Percentiles rank a stretch among this genome's conserved stretches.
These are phyloP conservation scores for Yarrowia deformans DNA, from an alignment of 805 yeast genomes.

Conservation along the genomic window DNA sequence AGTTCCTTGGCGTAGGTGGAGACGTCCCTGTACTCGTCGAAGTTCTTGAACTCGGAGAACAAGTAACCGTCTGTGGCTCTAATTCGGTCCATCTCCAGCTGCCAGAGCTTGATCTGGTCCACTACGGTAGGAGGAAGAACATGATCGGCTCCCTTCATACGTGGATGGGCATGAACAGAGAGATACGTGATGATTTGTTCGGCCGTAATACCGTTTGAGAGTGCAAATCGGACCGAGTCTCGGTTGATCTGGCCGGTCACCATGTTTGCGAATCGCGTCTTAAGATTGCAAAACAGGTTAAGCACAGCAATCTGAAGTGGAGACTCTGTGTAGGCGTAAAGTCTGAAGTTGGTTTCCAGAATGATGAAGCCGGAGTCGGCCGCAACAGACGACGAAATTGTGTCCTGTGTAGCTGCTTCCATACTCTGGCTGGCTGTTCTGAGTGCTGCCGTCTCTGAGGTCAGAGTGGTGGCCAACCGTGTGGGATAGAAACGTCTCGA, in stretches of 20 bases:
- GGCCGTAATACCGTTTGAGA: slow-evolving; percentile 88
- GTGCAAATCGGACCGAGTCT: slow-evolving; percentile 86
- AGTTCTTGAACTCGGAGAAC: slow-evolving; percentile 82
- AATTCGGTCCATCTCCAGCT: slow-evolving; percentile 91
- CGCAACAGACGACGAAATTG: slow-evolving; percentile 45
- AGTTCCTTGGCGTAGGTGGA: slow-evolving; percentile 84
- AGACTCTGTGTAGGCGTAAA: slow-evolving; percentile 91
- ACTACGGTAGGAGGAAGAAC: slow-evolving; percentile 95
- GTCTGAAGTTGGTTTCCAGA: slow-evolving; percentile 90
- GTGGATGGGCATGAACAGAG: slow-evolving; percentile 92
- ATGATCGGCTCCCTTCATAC: slow-evolving; percentile 68
- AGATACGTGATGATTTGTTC: slow-evolving; percentile 91
- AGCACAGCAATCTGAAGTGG: slow-evolving; percentile 94
- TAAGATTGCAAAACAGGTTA: slow-evolving; percentile 84
- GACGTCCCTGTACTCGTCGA: slow-evolving; percentile 75
- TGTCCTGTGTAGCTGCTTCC: slow-evolving; percentile 62
- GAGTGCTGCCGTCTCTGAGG: slow-evolving; percentile 78
- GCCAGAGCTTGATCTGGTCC: slow-evolving; percentile 96
- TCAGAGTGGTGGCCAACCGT: slow-evolving; percentile 83
- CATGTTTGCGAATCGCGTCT: slow-evolving; percentile 86
- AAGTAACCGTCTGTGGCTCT: slow-evolving; percentile 85
- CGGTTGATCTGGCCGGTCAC: slow-evolving; percentile 93
- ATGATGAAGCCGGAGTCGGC: slow-evolving; percentile 63
- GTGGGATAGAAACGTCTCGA: slow-evolving; percentile 85
- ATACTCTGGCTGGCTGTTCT: slow-evolving; percentile 78